Base-by-base conservation (phyloP, 192 early-diverging fungal species). In the Obelidium mucronatum region DNA sequence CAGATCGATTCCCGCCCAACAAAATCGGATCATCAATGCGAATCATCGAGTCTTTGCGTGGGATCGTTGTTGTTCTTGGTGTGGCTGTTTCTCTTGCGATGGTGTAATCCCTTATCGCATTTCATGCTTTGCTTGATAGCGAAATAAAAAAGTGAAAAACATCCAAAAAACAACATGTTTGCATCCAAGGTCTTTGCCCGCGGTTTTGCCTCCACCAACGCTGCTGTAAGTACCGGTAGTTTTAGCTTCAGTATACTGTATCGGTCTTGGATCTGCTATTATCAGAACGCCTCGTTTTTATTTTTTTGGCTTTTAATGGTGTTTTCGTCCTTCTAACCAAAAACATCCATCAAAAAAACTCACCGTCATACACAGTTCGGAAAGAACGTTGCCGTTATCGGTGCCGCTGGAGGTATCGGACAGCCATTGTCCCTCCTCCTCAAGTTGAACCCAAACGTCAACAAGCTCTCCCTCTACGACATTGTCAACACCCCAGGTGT, bases 391-490 rank as follows among this genome's bases (percentile, higher is more conserved):
- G 79, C 81, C 60, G 83, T 83, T 55, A 76, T 85, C 67, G 86
- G 94, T 71, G 94, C 94, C 55, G 92, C 93, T 77, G 89, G 89
- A 69, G 89, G 89, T 68, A 90, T 90, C 74, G 89, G 89, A 61
- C 89, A 90, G 79, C 88, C 89, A 36, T 74, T 90, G 35, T 89
- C 89, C 37, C 86, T 90, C 40, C 82, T 90, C 37, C 65, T 90
- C 70, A 90, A 90, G 83, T 71, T 73, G 28, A 86, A 90, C 81
- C 75, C 82, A 33, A 52, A 79, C 75, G 86, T 90, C 35, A 81
- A 84, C 37, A 82, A 87, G 56, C 83, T 90, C 19, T 79, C 88
- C 22, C 78, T 90, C 42, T 90, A 85, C 79, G 89, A 90, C 82
- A 81, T 90, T 62, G 89, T 90, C 67, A 88, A 89, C 82, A 84